These are phyloP conservation scores for Coemansia sp. DNA, from an alignment of 192 early-diverging fungal genomes.

Conservation along the genomic window DNA sequence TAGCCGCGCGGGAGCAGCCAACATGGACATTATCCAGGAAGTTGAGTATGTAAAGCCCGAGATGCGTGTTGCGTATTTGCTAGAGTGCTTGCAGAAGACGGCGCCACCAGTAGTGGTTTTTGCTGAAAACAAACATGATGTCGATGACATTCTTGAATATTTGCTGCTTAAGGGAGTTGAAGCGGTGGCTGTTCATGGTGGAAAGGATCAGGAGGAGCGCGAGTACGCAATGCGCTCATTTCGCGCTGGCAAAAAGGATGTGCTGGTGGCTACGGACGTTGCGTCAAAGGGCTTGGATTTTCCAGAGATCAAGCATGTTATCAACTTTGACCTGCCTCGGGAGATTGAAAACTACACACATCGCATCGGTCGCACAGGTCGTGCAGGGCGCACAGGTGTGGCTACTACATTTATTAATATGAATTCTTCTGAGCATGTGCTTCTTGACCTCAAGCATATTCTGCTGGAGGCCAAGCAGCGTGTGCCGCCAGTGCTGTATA, in stretches of 20 bases:
- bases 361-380: conserved; percentile 95
- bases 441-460: conserved; percentile 92
- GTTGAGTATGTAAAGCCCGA: conserved; percentile 98
- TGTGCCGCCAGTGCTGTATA: conserved; percentile 82
- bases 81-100: conserved; percentile 96
- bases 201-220: conserved; percentile 96
- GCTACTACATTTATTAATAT: conserved; percentile 97
- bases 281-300: conserved; percentile 97
- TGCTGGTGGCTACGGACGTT: conserved; percentile 95
- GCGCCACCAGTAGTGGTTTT: conserved; percentile 94
- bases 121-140: conserved; percentile 98
- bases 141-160: conserved; percentile 98
- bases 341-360: conserved; percentile 99
- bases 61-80: conserved; percentile 88
- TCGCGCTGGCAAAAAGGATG: conserved; percentile 89
- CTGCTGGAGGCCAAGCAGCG: conserved; percentile 89
- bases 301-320: conserved; percentile 93
- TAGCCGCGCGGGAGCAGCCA: conserved; percentile 93
- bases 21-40: conserved; percentile 95
- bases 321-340: conserved; percentile 99
- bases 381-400: conserved; percentile 92
- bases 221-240: conserved; percentile 93
- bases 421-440: conserved; percentile 88
- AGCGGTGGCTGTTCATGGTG: conserved; percentile 91
- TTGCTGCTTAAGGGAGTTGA: conserved; percentile 92